Conservation (phyloP, 2,329 filamentous ascomycete species). For the Penicillium sp. region DNA sequence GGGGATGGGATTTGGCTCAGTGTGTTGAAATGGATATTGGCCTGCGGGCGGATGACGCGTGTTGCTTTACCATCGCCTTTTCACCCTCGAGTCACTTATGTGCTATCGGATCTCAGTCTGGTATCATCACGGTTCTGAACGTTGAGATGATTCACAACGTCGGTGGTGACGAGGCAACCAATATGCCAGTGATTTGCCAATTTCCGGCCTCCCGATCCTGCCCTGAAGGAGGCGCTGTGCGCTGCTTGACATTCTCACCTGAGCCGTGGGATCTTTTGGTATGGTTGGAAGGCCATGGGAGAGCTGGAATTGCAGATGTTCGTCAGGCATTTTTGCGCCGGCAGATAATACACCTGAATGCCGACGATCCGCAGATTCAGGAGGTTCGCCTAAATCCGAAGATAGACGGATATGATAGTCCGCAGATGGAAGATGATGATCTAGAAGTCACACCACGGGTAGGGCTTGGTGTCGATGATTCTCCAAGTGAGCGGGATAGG, state of each 20-base stretch:
- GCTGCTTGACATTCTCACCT: constrained; percentile 89
- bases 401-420: constrained; percentile 25
- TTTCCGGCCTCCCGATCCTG: constrained; percentile 75
- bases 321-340: constrained; percentile 46
- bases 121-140: constrained; percentile 48
- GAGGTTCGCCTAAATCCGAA: constrained; percentile 33
- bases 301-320: constrained; percentile 48
- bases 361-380: constrained; percentile 33
- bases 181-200: constrained; percentile 61
- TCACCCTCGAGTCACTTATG: constrained; percentile 50
- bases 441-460: constrained; percentile 24
- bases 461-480: constrained; percentile 27
- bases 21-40: constrained; percentile 43
- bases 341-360: constrained; percentile 42
- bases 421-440: constrained; percentile 25
- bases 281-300: constrained; percentile 81
- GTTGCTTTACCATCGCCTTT: constrained; percentile 51
- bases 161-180: constrained; percentile 24
- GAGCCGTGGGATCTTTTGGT: constrained; percentile 86
- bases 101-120: constrained; percentile 51
- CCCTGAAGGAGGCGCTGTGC: constrained; percentile 71
- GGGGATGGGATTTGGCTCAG: constrained; percentile 43
- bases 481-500: constrained; percentile 18
- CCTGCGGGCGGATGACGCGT: constrained; percentile 40
- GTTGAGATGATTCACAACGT: constrained; percentile 32